Evolutionary conservation across 768 basidiomycete genomes (phyloP), one percentile per base, ranked within the genome.

Genomic region (Auricularia sp.): DNA sequence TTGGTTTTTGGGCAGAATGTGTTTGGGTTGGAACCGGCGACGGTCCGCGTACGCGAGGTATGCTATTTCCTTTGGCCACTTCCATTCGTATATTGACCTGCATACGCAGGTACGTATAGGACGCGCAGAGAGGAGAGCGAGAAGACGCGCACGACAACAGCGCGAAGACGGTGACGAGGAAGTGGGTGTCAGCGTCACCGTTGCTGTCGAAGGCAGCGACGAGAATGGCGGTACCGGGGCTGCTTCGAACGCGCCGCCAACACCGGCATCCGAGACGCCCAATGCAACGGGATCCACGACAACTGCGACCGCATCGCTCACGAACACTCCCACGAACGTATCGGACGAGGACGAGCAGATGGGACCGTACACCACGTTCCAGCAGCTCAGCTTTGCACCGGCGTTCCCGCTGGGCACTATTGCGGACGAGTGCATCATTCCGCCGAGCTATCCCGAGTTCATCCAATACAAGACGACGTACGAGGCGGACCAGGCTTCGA

Each of bases 31-130:
- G 93, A 95, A 72, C 93, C 93, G 10, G 92, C 92, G 2, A 96
- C 94, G 0, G 93, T 96, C 21, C 84, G 93, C 34, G 93, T 96
- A n/a, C 86, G 93, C 3, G 94, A 96, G 74, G 93, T 96, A 29
- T 8, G 56, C 24, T 45, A 11, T 18, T 45, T 11, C 18, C 44
- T 45, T 45, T 18, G 44, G 0, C n/a, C 54, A 8, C 13, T 56
- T 3, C 14, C 24, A 56, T 56, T 21, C 14, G 10, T 18, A 11
- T 45, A 11, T 11, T 18, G 10, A 45, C 10, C 47, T 21, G 18
- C 11, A 18, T 21, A 21, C 18, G 47, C 47, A 35, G 34, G 29
- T 35, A 29, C 29, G 71, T 72, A 56, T 77, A 80, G 18, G 56
- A 7, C 56, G 56, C 29, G 56, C 34, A 10, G 24, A 35, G 29